phyloP scores from a whole-genome alignment of 805 yeast genomes.

The Yamadazyma sp. region DNA sequence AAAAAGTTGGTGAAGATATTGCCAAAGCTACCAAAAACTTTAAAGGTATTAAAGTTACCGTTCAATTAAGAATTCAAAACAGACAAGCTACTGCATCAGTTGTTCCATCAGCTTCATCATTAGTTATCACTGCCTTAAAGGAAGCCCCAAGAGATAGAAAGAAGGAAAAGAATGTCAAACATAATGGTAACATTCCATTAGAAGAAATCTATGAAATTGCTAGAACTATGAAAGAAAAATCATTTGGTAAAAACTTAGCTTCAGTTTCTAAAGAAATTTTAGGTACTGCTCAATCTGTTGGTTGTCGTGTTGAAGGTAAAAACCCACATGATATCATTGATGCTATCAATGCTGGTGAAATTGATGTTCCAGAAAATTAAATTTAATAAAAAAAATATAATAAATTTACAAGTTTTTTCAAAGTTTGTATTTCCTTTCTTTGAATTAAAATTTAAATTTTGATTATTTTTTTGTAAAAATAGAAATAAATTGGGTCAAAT shows the following conservation, averaged over 20 bases:
- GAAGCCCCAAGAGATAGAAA: conserved; percentile 99
- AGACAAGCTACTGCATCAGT: conserved; percentile 99
- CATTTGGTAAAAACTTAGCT: conserved; percentile 95
- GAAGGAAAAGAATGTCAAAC: conserved; percentile 99
- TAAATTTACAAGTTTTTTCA: too few relatives aligned
- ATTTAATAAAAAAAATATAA: conserved; percentile 41
- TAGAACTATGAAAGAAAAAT: conserved; percentile 95
- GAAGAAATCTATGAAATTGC: conserved; percentile 97
- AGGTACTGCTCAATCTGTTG: conserved; percentile 99
- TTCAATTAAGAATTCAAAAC: conserved; percentile 98
- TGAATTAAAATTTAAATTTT: too few relatives aligned
- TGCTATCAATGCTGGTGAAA: conserved; percentile 97
- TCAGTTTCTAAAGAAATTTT: conserved; percentile 98
- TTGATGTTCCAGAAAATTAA: conserved; percentile 86
- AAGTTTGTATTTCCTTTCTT: conserved; percentile 20
- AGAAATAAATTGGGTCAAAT: conserved; percentile 1
- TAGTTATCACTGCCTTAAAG: conserved; percentile 98
- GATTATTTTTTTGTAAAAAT: neutral
- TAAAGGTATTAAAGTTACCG: conserved; percentile 99
- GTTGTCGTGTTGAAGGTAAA: conserved; percentile 99
- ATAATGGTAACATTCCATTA: conserved; percentile 97
- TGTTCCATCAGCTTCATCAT: conserved; percentile 98
- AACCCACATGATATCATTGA: conserved; percentile 99
- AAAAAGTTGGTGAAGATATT: conserved; percentile 99
- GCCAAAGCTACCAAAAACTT: conserved; percentile 99